These are phyloP conservation scores for Hericium coralloides DNA, from an alignment of 768 basidiomycete species.

Conservation along the genomic window DNA sequence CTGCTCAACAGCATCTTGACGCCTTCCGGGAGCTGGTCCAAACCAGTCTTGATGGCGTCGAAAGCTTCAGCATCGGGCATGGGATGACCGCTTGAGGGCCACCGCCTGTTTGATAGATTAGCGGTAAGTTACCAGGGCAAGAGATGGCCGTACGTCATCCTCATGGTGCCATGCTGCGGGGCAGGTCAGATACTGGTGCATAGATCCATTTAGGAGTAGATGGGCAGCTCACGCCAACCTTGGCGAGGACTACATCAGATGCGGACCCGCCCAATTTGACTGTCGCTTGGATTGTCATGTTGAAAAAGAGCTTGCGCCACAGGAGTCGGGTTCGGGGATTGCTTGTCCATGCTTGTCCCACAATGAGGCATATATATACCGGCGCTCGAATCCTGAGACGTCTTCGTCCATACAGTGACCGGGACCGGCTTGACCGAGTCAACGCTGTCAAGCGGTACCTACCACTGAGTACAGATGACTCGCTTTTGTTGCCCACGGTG, in stretches of 20 bases:
- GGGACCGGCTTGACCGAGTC: no score
- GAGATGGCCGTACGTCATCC: conserved; percentile 36
- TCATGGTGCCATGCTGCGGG: conserved; percentile 41
- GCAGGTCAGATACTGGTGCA: no score
- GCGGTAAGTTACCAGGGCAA: neutral
- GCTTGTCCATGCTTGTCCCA: no score
- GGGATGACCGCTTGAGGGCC: conserved; percentile 8
- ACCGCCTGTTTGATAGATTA: conserved; percentile 30
- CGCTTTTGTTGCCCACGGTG: no score
- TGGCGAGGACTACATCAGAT: conserved; percentile 27
- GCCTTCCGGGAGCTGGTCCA: conserved; percentile 33
- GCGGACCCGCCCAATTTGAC: conserved; percentile 3
- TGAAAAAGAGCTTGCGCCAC: neutral
- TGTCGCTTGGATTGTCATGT: neutral
- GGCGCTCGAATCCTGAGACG: no score
- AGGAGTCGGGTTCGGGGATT: no score
- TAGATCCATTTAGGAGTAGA: neutral
- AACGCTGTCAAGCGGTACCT: no score
- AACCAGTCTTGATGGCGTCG: conserved; percentile 46
- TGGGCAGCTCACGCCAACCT: conserved; percentile 26
- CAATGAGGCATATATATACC: no score
- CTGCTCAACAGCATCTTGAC: conserved; percentile 43
- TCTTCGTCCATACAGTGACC: no score
- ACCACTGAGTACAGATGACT: no score
- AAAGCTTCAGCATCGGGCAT: conserved; percentile 53